Percentiles rank a stretch among this genome's conserved stretches.
Evolutionary conservation across 2,329 filamentous ascomycete genomes (phyloP).

Genomic region (Arthrobotrys sphaeroides): DNA sequence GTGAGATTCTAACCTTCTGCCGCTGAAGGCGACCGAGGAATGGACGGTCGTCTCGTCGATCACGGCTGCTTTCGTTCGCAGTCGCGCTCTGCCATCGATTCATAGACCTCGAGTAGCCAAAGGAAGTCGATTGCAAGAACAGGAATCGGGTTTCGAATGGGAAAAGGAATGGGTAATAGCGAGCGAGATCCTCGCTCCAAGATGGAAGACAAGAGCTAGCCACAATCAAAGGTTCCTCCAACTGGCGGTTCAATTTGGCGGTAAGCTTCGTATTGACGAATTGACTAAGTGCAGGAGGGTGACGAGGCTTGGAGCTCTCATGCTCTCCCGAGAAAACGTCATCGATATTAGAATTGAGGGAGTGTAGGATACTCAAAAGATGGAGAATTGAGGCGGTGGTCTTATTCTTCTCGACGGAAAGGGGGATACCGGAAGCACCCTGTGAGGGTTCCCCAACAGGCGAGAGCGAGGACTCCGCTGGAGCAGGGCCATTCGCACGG

Average conservation of each 20-base stretch:
- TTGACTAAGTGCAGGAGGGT: conserved; percentile 84
- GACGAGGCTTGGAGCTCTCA: conserved; percentile 71
- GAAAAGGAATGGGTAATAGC: conserved; percentile 94
- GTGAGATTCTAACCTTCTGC: conserved; percentile 97
- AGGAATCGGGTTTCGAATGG: conserved; percentile 97
- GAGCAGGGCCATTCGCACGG: conserved; percentile 82
- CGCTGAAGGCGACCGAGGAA: conserved; percentile 91
- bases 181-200: conserved; percentile 94
- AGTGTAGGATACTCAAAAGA: conserved; percentile 87
- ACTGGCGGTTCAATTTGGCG: conserved; percentile 93
- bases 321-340: conserved; percentile 85
- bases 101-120: conserved; percentile 98
- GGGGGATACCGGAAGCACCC: conserved; percentile 72
- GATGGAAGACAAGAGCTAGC: conserved; percentile 94
- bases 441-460: conserved; percentile 65
- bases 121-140: conserved; percentile 97
- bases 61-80: conserved; percentile 79
- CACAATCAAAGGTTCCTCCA: conserved; percentile 95
- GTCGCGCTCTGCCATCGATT: conserved; percentile 91
- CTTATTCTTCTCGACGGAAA: conserved; percentile 82
- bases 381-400: conserved; percentile 87
- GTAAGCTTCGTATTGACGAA: conserved; percentile 99
- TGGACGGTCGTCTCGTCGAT: conserved; percentile 83
- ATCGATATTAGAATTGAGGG: conserved; percentile 90
- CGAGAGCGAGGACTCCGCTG: conserved; percentile 73